Conservation (phyloP, 371 early-diverging fungal genomes). For the Mortierella sp. region DNA sequence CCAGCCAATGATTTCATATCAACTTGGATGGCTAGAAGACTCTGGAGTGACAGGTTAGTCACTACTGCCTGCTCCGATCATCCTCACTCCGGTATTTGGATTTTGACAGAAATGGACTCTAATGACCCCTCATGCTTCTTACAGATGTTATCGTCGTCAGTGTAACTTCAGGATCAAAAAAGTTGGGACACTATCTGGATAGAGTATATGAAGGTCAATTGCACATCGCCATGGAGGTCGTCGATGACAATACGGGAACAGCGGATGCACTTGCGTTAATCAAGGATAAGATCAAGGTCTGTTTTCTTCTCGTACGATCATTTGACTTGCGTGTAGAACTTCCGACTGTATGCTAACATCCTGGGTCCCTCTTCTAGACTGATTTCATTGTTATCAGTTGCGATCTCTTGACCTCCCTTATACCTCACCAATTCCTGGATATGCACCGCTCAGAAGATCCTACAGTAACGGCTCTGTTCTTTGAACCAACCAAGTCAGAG, state of each 20-base stretch:
- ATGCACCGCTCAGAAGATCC: slow-evolving; percentile 81
- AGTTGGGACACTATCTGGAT: slow-evolving; percentile 77
- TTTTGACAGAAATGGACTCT: neutral
- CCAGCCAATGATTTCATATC: slow-evolving; percentile 92
- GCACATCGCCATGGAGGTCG: slow-evolving; percentile 64
- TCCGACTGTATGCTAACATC: neutral
- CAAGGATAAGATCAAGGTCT: slow-evolving; percentile 81
- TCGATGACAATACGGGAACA: slow-evolving; percentile 82
- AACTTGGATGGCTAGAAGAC: slow-evolving; percentile 91
- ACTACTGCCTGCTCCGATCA: too few relatives aligned
- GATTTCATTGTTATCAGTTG: slow-evolving; percentile 93
- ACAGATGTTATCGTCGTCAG: slow-evolving; percentile 86
- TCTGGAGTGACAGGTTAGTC: slow-evolving; percentile 83
- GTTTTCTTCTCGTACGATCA: neutral
- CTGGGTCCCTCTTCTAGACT: slow-evolving; percentile 56
- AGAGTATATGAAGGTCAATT: slow-evolving; percentile 78
- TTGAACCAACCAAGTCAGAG: slow-evolving; percentile 72
- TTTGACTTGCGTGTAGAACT: too few relatives aligned
- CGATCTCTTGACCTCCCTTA: slow-evolving; percentile 86
- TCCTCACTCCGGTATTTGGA: neutral
- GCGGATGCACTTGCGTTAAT: slow-evolving; percentile 87
- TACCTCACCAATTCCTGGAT: slow-evolving; percentile 85
- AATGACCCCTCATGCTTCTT: neutral
- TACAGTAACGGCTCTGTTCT: slow-evolving; percentile 82
- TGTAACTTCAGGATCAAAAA: slow-evolving; percentile 63